Evolutionary conservation across 768 basidiomycete species (phyloP), one percentile per base, ranked within the genome.

Genomic region (Suillus bovinus): DNA sequence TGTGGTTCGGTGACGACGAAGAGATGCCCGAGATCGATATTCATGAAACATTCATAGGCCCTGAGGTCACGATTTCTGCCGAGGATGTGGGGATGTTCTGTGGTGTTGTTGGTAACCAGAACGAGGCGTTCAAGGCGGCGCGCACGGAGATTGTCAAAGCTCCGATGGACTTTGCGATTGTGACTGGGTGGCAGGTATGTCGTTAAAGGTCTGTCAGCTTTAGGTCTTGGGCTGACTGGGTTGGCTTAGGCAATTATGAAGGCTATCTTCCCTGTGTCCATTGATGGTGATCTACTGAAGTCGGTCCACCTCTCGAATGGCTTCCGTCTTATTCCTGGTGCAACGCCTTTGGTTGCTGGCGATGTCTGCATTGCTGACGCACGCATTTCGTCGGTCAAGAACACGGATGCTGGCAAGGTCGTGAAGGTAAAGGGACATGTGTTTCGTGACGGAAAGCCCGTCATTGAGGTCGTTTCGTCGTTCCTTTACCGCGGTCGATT

Each of bases 151-250:
- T 69, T 50, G 85, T 94, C 49, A 86, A 91, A 70, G 94, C 96
- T 2, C 97, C 97, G 0, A 96, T 99, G 93, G 96, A 99, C 78
- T 99, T 97, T 69, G 94, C 96, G 29, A 99, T 99, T 70, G 96
- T 99, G 57, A 89, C 95, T 44, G 96, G 96, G 52, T 99, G 97
- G 97, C 88, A 96, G 89, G 95, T 94, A 72, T 63, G 89, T 77
- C 58, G 44, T 27, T 33, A 47, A 33, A 29, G 11, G 61, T 29
- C 41, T 6, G 27, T 1, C 53, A 20, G 22, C 8, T 53, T 60
- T 46, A 16, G 29, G 29, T 39, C 10, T 33, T 41, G 24, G 1
- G n/a, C 27, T 57, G 1, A 38, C 34, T 60, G 38, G 50, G 39
- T 67, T 33, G 59, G 67, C n/a, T 38, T 59, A 96, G 94, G 92